A percentile compares a stretch with the other conserved stretches of the same genome.
phyloP scores from a whole-genome alignment of 306 rosid genomes.

The Castanea mollissima region DNA sequence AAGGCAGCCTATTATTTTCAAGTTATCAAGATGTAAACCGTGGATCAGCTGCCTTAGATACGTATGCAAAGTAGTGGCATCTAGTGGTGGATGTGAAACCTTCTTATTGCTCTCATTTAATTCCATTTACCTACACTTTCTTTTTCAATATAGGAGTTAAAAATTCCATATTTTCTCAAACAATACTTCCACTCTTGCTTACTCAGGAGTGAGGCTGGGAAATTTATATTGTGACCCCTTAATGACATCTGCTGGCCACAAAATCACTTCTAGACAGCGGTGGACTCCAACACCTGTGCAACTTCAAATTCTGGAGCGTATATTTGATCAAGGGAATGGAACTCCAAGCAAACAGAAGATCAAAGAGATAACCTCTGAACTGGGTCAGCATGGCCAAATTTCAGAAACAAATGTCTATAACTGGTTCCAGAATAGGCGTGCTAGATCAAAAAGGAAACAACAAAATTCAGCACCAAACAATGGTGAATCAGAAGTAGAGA shows the following conservation, averaged over 20 bases:
- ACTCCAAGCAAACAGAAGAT: slow-evolving; percentile 96
- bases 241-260: slow-evolving; percentile 77
- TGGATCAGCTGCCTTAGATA: background rate
- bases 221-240: slow-evolving; percentile 77
- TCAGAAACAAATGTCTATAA: slow-evolving; percentile 93
- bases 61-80: background rate
- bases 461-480: slow-evolving; percentile 50
- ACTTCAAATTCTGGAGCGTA: slow-evolving; percentile 86
- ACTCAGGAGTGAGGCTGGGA: slow-evolving; percentile 79
- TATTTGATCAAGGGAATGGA: slow-evolving; percentile 85
- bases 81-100: background rate
- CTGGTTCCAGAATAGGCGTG: slow-evolving; percentile 98
- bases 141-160: background rate
- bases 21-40: background rate
- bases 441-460: slow-evolving; percentile 84
- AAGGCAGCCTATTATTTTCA: background rate
- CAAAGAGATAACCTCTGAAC: slow-evolving; percentile 83
- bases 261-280: slow-evolving; percentile 88
- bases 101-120: background rate
- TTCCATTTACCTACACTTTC: background rate
- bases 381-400: slow-evolving; percentile 89
- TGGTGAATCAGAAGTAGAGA: slow-evolving; percentile 82
- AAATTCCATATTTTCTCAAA: background rate
- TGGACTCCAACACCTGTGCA: slow-evolving; percentile 94
- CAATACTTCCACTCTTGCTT: slow-evolving; percentile 8